Evolutionary conservation across 2,329 filamentous ascomycete species (phyloP), one percentile per base, ranked within the genome.

Genomic region (Venturia nashicola): DNA sequence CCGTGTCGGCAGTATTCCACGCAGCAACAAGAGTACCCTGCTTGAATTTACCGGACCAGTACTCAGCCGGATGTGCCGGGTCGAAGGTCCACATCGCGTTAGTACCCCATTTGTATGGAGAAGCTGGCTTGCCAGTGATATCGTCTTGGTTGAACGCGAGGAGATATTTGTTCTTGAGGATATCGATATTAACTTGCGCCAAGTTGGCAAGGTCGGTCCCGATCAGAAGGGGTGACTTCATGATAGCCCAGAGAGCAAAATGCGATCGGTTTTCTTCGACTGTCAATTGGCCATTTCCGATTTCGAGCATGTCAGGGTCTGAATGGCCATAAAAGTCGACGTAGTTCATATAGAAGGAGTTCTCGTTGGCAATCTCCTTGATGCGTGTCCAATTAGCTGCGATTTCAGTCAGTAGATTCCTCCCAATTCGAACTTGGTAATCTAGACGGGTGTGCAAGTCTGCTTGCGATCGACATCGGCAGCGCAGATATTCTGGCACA

Each of bases 31-130:
- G 72, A n/a, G 75, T 76, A 1, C 79, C 80, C 20, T 73, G 68
- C 8, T 70, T 70, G 3, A 75, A 78, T 32, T 70, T 70, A 0
- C 80, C 80, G 0, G 76, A 72, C 79, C 79, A 82, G 70, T 76
- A 82, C 70, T 81, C 77, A 1, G 80, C 79, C 4, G 80, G 80
- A 63, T 77, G 71, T 0, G 74, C 76, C 18, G 70, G 67, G 67
- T 84, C 79, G 69, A 76, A 83, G 0, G 79, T 80, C 68, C 76
- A 78, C 67, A 82, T 76, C 0, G 75, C 71, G 66, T 82, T 82
- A 3, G 75, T 71, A 0, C 80, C 81, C 78, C 78, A 79, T n/a
- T 70, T 71, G 66, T 76, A 79, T 1, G 72, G 74, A 67, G 69
- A 70, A 8, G 73, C 72, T 0, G 74, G 73, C 3, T 73, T 67